Evolutionary conservation across 2,329 filamentous ascomycete species (phyloP).

Genomic region (Neonectria hederae): DNA sequence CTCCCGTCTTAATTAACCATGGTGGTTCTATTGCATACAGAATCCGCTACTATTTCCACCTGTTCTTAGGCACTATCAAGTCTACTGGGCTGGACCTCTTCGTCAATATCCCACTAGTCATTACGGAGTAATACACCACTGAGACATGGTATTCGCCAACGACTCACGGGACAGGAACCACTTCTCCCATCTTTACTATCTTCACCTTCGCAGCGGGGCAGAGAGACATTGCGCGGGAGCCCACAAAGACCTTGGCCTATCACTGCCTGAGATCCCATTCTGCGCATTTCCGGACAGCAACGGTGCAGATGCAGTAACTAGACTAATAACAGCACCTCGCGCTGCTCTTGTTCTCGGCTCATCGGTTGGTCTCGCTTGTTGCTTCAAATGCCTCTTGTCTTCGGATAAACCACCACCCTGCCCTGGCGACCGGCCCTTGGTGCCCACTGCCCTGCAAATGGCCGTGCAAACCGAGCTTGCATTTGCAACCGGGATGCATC

Average conservation of each 20-base stretch:
- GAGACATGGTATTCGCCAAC: not conserved
- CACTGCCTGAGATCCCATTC: constrained; percentile 4
- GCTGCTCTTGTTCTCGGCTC: constrained; percentile 2
- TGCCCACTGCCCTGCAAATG: constrained; percentile 10
- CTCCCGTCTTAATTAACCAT: not conserved
- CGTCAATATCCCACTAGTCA: too few relatives aligned
- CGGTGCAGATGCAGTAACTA: not conserved
- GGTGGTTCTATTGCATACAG: not conserved
- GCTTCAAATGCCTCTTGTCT: not conserved
- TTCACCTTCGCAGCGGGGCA: not conserved
- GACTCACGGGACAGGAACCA: not conserved
- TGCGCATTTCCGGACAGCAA: not conserved
- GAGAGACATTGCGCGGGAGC: not conserved
- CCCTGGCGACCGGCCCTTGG: constrained; percentile 3
- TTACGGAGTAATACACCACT: too few relatives aligned
- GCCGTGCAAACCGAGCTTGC: constrained; percentile 9
- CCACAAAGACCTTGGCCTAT: constrained; percentile 1
- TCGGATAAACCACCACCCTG: constrained; percentile 3
- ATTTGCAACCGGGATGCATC: constrained; percentile 10
- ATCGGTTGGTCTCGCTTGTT: constrained; percentile 15
- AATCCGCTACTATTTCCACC: too few relatives aligned
- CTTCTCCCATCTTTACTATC: not conserved
- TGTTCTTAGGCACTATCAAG: too few relatives aligned
- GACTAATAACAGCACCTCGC: not conserved
- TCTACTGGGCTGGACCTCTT: too few relatives aligned